Evolutionary conservation across 805 yeast species (phyloP), one percentile per base, ranked within the genome.

Genomic region (Maudiozyma pseudohumilis): DNA sequence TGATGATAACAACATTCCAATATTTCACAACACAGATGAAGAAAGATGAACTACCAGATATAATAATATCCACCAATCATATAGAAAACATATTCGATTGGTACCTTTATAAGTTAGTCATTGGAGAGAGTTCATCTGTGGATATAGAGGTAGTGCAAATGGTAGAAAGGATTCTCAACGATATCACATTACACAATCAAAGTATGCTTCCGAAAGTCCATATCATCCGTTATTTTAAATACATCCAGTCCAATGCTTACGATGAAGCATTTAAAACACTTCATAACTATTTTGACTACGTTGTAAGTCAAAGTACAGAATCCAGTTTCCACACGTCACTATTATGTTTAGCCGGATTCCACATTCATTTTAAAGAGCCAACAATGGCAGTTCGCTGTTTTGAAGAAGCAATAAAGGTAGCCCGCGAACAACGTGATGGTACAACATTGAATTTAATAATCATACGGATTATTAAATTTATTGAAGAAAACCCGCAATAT

Each of bases 371-470:
- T 53, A 76, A 77, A 21, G 75, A 77, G 39, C 71, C 72, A 44
- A 69, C 68, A 10, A 80, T 80, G 41, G 94, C 95, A 0, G 55
- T 85, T 11, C 69, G 79, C 45, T 80, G 94, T 1, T 81, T 86
- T 7, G 85, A 81, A 44, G 96, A 87, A 55, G 92, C 96, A 0
- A 80, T 86, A 2, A 68, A 81, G 6, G 86, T 87, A 3, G 96
- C 96, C 0, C 65, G 96, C 46, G 95, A 87, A 49, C 79, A 80
- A 48, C 77, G 77, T 43, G 95, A 88, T 55, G 68, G 74, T 39
- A 65, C 69, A 11, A 83, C 94, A 19, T 65, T 86, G 29, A 80
- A 83, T 20, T 77, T 77, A 47, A 69, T 86, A 12, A 62, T 86
- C 35, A 69, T 85, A 8, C 81, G 92, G 87, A 63, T 85, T 1